A percentile compares a stretch with the other conserved stretches of the same genome.
Evolutionary conservation across 148 eudicot species (phyloP).

Genomic region (Rhododendron vialii): DNA sequence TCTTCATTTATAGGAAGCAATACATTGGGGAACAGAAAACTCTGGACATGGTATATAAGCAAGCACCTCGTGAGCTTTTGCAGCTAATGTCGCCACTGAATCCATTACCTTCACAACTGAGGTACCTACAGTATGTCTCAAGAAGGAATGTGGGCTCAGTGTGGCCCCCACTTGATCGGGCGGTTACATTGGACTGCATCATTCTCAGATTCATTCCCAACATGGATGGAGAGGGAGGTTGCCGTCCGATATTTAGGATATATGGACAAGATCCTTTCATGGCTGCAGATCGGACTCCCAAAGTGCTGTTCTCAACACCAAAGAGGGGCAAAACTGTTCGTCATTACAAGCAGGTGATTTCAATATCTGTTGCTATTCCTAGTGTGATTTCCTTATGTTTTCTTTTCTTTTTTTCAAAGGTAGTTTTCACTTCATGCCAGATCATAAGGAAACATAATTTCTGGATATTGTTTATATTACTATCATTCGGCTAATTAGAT

Average conservation of each 20-base stretch:
- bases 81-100: conserved; percentile 61
- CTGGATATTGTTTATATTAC: not conserved
- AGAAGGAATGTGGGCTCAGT: conserved; percentile 61
- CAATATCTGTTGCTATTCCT: conserved; percentile 1
- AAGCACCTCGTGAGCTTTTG: conserved; percentile 75
- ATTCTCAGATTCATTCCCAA: conserved; percentile 70
- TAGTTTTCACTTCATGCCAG: not conserved
- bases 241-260: conserved; percentile 68
- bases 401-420: not conserved
- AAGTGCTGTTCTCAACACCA: conserved; percentile 59
- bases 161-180: conserved; percentile 75
- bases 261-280: conserved; percentile 72
- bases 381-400: not conserved
- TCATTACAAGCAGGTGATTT: conserved; percentile 60
- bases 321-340: conserved; percentile 53
- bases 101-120: conserved; percentile 81
- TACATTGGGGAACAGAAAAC: conserved; percentile 69
- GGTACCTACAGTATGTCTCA: conserved; percentile 84
- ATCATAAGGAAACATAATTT: not conserved
- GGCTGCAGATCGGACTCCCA: conserved; percentile 44
- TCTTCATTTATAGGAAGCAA: conserved; percentile 63
- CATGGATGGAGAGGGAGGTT: conserved; percentile 74
- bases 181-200: conserved; percentile 64
- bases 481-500: not conserved
- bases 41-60: conserved; percentile 73